A percentile compares a stretch with the other conserved stretches of the same genome.
phyloP scores from a whole-genome alignment of 2,329 filamentous ascomycete genomes.

The Trichoderma polysporum region DNA sequence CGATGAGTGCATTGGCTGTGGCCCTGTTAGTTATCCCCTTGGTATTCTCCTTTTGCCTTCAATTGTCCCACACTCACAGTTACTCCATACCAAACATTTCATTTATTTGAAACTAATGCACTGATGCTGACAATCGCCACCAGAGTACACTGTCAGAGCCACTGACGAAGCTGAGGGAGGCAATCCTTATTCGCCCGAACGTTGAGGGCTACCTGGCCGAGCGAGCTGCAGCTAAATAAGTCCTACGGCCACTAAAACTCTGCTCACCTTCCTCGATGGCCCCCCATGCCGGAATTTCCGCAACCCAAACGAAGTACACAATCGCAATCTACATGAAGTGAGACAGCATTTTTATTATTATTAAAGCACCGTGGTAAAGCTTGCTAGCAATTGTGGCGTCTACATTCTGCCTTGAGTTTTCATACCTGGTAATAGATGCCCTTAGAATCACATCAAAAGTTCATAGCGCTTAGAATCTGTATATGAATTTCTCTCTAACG shows the following conservation, averaged over 20 bases:
- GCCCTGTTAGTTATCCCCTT: background rate
- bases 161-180: constrained; percentile 7
- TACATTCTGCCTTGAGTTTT: background rate
- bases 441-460: background rate
- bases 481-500: too few species aligned
- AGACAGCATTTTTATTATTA: background rate
- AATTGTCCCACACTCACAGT: background rate
- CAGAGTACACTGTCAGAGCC: constrained; percentile 6
- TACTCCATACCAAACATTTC: background rate
- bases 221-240: background rate
- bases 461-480: background rate
- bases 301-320: background rate
- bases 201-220: background rate
- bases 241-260: background rate
- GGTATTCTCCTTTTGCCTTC: background rate
- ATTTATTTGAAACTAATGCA: background rate
- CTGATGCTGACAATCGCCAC: background rate
- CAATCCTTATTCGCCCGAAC: constrained; percentile 7
- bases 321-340: background rate
- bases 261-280: background rate
- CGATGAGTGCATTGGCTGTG: constrained; percentile 31
- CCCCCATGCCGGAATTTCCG: background rate
- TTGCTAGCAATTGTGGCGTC: background rate
- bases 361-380: background rate
- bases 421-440: background rate